Percentiles rank a stretch among this genome's conserved stretches.
These are phyloP conservation scores for Melanomma pulvis-pyrius DNA, from an alignment of 495 filamentous ascomycete species.

Conservation along the genomic window DNA sequence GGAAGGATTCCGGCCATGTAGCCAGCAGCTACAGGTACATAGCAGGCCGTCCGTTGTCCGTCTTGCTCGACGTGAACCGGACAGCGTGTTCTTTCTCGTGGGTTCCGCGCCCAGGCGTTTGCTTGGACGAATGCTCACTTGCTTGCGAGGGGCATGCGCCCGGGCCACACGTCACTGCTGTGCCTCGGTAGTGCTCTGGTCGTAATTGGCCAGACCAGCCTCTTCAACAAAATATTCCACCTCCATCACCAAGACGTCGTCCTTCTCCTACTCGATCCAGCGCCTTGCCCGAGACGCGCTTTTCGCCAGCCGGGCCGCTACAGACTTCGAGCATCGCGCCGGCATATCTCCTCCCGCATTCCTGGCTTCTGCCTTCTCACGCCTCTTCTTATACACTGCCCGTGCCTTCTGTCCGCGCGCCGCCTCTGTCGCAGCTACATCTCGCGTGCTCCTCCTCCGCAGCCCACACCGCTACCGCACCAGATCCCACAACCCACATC, in stretches of 20 bases:
- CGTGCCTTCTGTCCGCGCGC: background rate
- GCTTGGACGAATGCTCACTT: background rate
- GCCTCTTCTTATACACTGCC: background rate
- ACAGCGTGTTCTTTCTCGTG: background rate
- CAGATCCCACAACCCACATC: background rate
- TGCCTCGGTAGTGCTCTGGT: background rate
- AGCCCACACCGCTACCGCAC: background rate
- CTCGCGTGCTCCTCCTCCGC: conserved; percentile 4
- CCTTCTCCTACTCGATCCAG: conserved; percentile 11
- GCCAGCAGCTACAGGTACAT: background rate
- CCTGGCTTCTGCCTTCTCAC: background rate
- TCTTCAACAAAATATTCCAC: background rate
- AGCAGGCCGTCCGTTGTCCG: background rate
- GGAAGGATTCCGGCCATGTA: background rate
- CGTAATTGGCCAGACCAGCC: background rate
- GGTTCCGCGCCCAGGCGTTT: background rate
- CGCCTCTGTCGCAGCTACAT: background rate
- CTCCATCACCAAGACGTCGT: background rate
- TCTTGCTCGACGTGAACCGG: background rate
- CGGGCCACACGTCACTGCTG: background rate
- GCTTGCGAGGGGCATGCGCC: background rate
- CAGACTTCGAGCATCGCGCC: background rate
- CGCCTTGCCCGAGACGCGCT: conserved; percentile 3
- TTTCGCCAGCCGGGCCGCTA: background rate
- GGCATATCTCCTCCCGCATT: background rate